These are phyloP conservation scores for Cyclotella atomus DNA, from an alignment of 108 stramenopile species.

Conservation along the genomic window DNA sequence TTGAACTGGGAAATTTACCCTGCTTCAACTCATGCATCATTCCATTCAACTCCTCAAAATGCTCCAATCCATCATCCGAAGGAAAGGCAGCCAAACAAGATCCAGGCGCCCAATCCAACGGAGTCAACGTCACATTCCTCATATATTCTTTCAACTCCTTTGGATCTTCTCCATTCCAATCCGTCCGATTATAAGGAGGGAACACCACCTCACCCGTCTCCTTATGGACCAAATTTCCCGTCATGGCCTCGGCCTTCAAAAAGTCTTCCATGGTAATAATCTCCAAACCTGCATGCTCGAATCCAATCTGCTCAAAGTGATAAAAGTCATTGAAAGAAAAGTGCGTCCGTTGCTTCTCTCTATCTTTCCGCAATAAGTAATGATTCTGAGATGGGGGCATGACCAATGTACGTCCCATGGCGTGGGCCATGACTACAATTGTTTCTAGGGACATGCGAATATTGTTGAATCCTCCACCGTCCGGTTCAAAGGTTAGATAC, in stretches of 20 bases:
- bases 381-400: slow-evolving; percentile 86
- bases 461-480: slow-evolving; percentile 95
- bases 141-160: slow-evolving; percentile 59
- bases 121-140: slow-evolving; percentile 47
- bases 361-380: slow-evolving; percentile 63
- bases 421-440: slow-evolving; percentile 81
- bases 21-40: slow-evolving; percentile 47
- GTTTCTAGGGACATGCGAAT: slow-evolving; percentile 96
- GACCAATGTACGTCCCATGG: slow-evolving; percentile 90
- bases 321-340: slow-evolving; percentile 71
- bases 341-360: slow-evolving; percentile 67
- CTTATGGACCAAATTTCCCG: slow-evolving; percentile 51
- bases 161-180: slow-evolving; percentile 68
- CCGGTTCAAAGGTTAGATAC: slow-evolving; percentile 64
- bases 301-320: slow-evolving; percentile 58
- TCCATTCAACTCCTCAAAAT: slow-evolving; percentile 56
- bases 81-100: slow-evolving; percentile 86
- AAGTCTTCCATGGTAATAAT: slow-evolving; percentile 84
- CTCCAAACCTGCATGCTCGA: slow-evolving; percentile 69
- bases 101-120: slow-evolving; percentile 71
- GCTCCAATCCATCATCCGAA: slow-evolving; percentile 52
- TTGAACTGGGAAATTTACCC: slow-evolving; percentile 13
- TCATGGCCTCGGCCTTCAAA: slow-evolving; percentile 57
- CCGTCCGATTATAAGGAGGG: slow-evolving; percentile 73
- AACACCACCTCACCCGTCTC: slow-evolving; percentile 59